These are phyloP conservation scores for Ophiostoma ulmi DNA, from an alignment of 2,329 filamentous ascomycete genomes.

Conservation along the genomic window DNA sequence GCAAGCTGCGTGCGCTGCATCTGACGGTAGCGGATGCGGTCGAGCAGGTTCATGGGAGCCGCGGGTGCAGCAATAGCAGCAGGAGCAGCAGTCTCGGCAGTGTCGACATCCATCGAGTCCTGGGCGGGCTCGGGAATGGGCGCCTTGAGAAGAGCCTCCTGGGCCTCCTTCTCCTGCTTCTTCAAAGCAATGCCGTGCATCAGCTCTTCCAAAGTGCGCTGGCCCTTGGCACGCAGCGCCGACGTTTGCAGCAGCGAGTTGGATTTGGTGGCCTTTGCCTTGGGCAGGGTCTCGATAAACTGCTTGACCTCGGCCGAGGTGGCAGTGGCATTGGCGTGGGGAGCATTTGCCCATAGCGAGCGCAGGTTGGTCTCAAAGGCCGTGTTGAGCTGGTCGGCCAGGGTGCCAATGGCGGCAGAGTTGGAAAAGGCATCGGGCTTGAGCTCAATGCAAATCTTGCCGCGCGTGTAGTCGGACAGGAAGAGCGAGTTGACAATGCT, in stretches of 20 bases:
- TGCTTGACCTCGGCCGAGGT: constrained; percentile 34
- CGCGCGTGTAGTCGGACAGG: constrained; percentile 41
- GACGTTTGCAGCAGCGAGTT: constrained; percentile 49
- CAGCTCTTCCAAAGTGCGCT: constrained; percentile 63
- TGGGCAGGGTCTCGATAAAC: constrained; percentile 55
- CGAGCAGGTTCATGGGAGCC: constrained; percentile 60
- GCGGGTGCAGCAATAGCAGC: not conserved
- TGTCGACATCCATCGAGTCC: constrained; percentile 20
- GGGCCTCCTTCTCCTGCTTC: constrained; percentile 43
- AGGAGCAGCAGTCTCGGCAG: not conserved
- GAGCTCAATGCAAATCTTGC: constrained; percentile 53
- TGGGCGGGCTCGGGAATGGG: constrained; percentile 1
- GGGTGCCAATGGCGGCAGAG: constrained; percentile 37
- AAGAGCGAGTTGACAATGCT: constrained; percentile 33
- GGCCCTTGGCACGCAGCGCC: constrained; percentile 59
- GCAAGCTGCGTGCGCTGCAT: constrained; percentile 42
- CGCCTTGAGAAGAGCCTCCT: constrained; percentile 37
- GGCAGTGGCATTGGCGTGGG: not conserved
- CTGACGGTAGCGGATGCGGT: constrained; percentile 70
- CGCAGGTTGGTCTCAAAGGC: constrained; percentile 52
- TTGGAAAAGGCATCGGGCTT: constrained; percentile 32
- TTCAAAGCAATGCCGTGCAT: constrained; percentile 55
- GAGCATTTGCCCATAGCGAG: constrained; percentile 39
- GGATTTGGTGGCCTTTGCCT: constrained; percentile 49
- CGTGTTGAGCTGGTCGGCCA: constrained; percentile 48